phyloP scores from a whole-genome alignment of 495 filamentous ascomycete species.

The Glutinoglossum americanum region DNA sequence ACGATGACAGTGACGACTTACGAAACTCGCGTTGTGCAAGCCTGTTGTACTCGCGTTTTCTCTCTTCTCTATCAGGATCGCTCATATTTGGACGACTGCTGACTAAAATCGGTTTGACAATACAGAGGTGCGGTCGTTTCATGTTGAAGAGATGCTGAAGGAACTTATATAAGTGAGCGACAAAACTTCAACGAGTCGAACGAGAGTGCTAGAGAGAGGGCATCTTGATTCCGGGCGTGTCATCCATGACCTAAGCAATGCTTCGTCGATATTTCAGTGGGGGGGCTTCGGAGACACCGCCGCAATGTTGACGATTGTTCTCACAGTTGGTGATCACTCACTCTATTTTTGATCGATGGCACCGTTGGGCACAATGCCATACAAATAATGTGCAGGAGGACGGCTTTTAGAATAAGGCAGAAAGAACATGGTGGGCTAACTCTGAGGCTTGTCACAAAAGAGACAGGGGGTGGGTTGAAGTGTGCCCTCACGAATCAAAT shows the following conservation, averaged over 20 bases:
- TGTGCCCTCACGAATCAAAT: neutral
- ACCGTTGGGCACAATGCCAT: neutral
- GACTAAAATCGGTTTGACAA: neutral
- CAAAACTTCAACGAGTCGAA: neutral
- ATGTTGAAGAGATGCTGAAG: neutral
- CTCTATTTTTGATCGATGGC: neutral
- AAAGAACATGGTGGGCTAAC: neutral
- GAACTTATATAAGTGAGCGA: neutral
- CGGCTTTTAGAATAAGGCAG: neutral
- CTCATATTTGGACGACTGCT: neutral
- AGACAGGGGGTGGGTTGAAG: neutral
- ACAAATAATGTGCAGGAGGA: neutral
- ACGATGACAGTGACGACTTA: constrained; percentile 4
- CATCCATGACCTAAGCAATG: neutral
- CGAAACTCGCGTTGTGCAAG: constrained; percentile 17
- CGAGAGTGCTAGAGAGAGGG: neutral
- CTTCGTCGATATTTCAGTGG: neutral
- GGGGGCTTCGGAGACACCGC: neutral
- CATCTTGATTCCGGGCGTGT: neutral
- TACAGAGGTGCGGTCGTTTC: neutral
- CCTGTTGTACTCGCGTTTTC: constrained; percentile 16
- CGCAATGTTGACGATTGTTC: neutral
- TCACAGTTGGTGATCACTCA: neutral
- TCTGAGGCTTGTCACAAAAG: neutral
- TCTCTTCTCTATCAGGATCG: constrained; percentile 13